A percentile compares a stretch with the other conserved stretches of the same genome.
Conservation (phyloP, 306 rosid species). For the Cicer bijugum region DNA sequence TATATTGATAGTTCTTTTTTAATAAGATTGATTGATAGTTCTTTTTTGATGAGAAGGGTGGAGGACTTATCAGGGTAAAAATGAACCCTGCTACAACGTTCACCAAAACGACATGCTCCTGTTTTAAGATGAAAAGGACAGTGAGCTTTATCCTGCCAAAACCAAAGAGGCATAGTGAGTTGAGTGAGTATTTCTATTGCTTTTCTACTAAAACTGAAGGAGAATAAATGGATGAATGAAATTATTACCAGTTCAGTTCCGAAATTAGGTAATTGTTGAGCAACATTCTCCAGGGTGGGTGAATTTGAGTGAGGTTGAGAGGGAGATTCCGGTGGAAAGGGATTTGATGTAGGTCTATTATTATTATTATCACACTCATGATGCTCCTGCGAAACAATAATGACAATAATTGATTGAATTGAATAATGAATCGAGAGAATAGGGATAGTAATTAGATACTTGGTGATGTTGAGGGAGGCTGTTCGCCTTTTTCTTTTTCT, state of each 20-base stretch:
- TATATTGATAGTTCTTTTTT: no score
- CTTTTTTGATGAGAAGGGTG: slow-evolving; percentile 84
- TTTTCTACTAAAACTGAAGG: background rate
- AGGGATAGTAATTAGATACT: background rate
- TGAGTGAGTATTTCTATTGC: background rate
- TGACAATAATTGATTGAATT: background rate
- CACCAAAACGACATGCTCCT: slow-evolving; percentile 95
- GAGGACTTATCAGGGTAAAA: slow-evolving; percentile 78
- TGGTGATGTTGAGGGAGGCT: background rate
- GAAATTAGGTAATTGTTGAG: slow-evolving; percentile 81
- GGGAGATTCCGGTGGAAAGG: slow-evolving; percentile 83
- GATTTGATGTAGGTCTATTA: slow-evolving; percentile 79
- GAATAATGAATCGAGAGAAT: background rate
- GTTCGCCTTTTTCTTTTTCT: slow-evolving; percentile 49
- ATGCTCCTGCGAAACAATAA: background rate
- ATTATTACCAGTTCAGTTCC: slow-evolving; percentile 68
- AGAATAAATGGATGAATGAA: background rate
- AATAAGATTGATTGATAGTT: no score
- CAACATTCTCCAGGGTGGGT: slow-evolving; percentile 49
- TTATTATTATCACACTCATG: background rate
- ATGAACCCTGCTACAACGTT: slow-evolving; percentile 93
- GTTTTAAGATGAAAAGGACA: slow-evolving; percentile 97
- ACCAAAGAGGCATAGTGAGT: background rate
- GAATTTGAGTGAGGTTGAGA: slow-evolving; percentile 49
- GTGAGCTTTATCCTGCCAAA: slow-evolving; percentile 87